These are phyloP conservation scores for Batkoa obscura DNA, from an alignment of 371 early-diverging fungal genomes.

Conservation along the genomic window DNA sequence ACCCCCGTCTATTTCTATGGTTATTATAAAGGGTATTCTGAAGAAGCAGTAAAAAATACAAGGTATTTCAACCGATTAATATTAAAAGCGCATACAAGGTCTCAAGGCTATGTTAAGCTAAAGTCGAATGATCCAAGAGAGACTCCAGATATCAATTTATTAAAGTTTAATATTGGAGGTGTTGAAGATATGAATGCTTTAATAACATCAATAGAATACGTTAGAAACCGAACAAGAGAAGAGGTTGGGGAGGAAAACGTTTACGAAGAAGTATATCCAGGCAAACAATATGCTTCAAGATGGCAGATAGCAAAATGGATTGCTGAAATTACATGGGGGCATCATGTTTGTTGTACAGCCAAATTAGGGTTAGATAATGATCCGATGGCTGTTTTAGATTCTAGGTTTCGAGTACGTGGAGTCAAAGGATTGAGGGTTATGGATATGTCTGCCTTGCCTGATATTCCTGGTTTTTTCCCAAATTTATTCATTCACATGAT, in stretches of 20 bases:
- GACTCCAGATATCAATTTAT: constrained; percentile 5
- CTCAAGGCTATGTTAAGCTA: neutral
- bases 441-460: constrained; percentile 24
- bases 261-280: neutral
- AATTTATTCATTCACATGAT: constrained; percentile 11
- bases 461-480: constrained; percentile 9
- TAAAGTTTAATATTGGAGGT: neutral
- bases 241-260: neutral
- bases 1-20: neutral
- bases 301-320: neutral
- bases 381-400: constrained; percentile 17
- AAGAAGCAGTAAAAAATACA: neutral
- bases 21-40: neutral
- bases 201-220: neutral
- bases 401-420: constrained; percentile 18
- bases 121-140: neutral
- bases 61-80: neutral
- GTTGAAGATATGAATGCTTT: neutral
- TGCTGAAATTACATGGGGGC: constrained; percentile 9
- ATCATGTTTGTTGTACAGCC: constrained; percentile 13
- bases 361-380: constrained; percentile 14
- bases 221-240: too few species aligned
- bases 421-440: constrained; percentile 18
- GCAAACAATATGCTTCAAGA: neutral
- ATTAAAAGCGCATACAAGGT: neutral